Evolutionary conservation across 352 stramenopile species (phyloP), one percentile per base, ranked within the genome.

Genomic region (Thalassiosira ordinaria): DNA sequence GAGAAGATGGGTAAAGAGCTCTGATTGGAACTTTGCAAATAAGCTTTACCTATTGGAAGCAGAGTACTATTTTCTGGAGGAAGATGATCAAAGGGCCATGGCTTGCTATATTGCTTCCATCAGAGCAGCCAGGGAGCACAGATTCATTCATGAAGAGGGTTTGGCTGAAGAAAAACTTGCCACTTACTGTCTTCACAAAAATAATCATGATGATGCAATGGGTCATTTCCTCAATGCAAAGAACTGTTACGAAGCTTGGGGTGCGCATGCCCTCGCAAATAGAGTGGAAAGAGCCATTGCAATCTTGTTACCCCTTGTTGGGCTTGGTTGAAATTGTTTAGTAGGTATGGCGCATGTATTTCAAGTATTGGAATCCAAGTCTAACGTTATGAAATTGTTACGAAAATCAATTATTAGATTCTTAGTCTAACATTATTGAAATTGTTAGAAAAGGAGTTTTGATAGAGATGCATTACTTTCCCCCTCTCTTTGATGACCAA

Each of bases 111-210:
- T 49, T 55, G 29, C 26, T 55, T 75, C 77, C 13, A 82, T 82
- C 6, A 67, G 74, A 22, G 66, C 60, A 37, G 63, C 77, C 1
- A 27, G 35, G 16, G 62, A 68, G 3, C 68, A 84, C 53, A 60
- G 33, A 16, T 84, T 84, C 26, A 60, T 65, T 59, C 68, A 85
- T 37, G 77, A 85, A 65, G 56, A 85, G 51, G 77, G 69, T 14
- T 61, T 85, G 13, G 77, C 77, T 33, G 20, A 73, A 33, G 77
- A 85, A 57, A 81, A 76, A 60, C 24, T 62, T 44, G 77, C 77
- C 20, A 77, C 59, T 18, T 85, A 63, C 31, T 53, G 70, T 33
- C 59, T 78, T 5, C 37, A 70, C 29, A 69, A 74, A 18, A 67
- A 26, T n/a, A 59, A 55, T 13, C 37, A 74, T 52, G 41, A 56